Evolutionary conservation across 306 rosid genomes (phyloP), one percentile per base, ranked within the genome.

Genomic region (Senna tora): DNA sequence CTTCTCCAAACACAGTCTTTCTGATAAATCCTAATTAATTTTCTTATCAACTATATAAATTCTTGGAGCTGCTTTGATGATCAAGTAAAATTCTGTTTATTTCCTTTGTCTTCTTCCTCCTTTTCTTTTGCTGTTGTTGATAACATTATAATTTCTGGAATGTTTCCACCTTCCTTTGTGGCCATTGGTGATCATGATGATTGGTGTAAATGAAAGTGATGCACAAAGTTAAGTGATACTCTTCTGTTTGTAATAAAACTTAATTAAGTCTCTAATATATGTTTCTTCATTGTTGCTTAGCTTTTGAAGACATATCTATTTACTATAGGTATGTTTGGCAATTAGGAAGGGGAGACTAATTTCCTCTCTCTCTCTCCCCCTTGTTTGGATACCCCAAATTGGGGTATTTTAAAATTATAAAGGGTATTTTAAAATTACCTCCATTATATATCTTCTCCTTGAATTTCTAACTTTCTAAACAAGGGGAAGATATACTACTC

Each of bases 91-190:
- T 25, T 25, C 51, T 5, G 43, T 16, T 57, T 57, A 4, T 0
- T 49, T 72, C 54, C 60, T 65, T 45, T 16, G 52, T 25, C 39
- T 20, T 75, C 25, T 51, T 68, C 70, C 20, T 76, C 61, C 36
- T 16, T 58, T 46, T 57, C n/a, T 22, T 78, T 57, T 50, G 55
- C 32, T 55, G 43, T 65, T 45, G 57, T 41, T 57, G 57, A 28
- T 14, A 51, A 19, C 54, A 6, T 42, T 0, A n/a, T n/a, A 28
- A 6, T 22, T 25, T 55, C 61, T 62, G n/a, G 64, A 41, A 19
- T 28, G 38, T 45, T 72, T 72, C 59, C 63, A 52, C 33, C 81
- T 45, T 51, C 56, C 45, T 3, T 72, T 50, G 42, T 41, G 28
- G 38, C 75, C 46, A 49, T 36, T 42, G 56, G 39, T 30, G 30